These are phyloP conservation scores for Trichoderma harzianum DNA, from an alignment of 2,329 filamentous ascomycete genomes.

Conservation along the genomic window DNA sequence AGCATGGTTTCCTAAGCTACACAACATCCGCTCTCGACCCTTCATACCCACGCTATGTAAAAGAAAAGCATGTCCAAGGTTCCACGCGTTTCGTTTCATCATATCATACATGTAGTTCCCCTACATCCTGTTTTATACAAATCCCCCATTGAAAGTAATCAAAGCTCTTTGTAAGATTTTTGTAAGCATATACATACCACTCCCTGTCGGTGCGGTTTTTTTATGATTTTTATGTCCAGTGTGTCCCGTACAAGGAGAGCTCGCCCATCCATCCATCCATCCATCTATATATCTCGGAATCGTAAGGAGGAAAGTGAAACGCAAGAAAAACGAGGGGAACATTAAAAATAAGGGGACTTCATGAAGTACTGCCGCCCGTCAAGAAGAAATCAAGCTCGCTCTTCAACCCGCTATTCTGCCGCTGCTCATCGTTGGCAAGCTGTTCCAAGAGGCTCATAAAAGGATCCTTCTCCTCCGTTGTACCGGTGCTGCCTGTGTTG, in stretches of 20 bases:
- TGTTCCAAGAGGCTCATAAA: constrained; percentile 78
- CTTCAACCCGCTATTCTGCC: constrained; percentile 57
- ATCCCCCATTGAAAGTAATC: background rate
- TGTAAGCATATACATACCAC: background rate
- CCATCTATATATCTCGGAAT: background rate
- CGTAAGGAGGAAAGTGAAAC: background rate
- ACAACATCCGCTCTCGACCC: background rate
- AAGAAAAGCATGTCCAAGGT: background rate
- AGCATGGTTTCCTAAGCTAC: background rate
- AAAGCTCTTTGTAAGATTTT: background rate
- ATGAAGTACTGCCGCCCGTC: constrained; percentile 23
- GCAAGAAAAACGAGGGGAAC: background rate
- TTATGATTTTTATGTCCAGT: background rate
- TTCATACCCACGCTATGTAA: background rate
- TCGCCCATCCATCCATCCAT: background rate
- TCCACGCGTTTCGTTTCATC: background rate
- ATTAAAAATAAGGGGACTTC: background rate
- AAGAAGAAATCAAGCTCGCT: constrained; percentile 79
- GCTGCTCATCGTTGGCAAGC: constrained; percentile 74
- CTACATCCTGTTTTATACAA: background rate
- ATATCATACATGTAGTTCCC: constrained; percentile 2
- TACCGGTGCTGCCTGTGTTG: constrained; percentile 48
- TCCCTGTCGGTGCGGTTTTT: background rate
- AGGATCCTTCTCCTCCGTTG: constrained; percentile 68
- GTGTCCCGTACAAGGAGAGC: background rate